These are phyloP conservation scores for Incumbomyces lentus DNA, from an alignment of 2,329 filamentous ascomycete genomes.

Conservation along the genomic window DNA sequence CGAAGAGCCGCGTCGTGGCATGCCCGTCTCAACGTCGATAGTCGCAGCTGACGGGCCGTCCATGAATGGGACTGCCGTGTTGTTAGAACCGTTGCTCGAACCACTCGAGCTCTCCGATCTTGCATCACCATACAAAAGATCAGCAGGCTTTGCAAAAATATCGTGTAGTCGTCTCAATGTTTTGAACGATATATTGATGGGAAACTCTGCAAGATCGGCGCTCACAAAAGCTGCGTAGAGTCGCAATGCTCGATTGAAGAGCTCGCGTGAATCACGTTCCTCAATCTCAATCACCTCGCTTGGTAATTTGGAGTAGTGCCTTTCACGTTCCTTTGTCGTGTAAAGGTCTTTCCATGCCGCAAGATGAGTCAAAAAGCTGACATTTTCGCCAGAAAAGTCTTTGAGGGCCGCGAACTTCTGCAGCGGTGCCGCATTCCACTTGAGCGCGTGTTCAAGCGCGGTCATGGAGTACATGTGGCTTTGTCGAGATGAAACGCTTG, in stretches of 20 bases:
- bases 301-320: neutral
- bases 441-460: slow-evolving; percentile 48
- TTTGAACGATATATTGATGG: slow-evolving; percentile 40
- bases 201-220: slow-evolving; percentile 48
- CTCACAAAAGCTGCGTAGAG: slow-evolving; percentile 51
- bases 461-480: slow-evolving; percentile 29
- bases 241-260: slow-evolving; percentile 43
- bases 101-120: slow-evolving; percentile 30
- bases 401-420: slow-evolving; percentile 51
- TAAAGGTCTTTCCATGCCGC: slow-evolving; percentile 41
- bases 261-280: slow-evolving; percentile 24
- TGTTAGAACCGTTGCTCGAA: no score
- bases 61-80: slow-evolving; percentile 16
- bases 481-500: neutral
- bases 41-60: slow-evolving; percentile 3
- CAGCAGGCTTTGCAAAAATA: slow-evolving; percentile 5
- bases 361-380: slow-evolving; percentile 51
- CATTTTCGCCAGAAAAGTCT: slow-evolving; percentile 58
- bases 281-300: slow-evolving; percentile 11
- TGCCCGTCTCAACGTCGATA: neutral
- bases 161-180: slow-evolving; percentile 10
- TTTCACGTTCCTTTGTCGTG: slow-evolving; percentile 9
- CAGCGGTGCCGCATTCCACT: slow-evolving; percentile 45
- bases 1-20: no score
- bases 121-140: slow-evolving; percentile 22